phyloP scores from a whole-genome alignment of 352 stramenopile species.

The Globisporangium emineosum region DNA sequence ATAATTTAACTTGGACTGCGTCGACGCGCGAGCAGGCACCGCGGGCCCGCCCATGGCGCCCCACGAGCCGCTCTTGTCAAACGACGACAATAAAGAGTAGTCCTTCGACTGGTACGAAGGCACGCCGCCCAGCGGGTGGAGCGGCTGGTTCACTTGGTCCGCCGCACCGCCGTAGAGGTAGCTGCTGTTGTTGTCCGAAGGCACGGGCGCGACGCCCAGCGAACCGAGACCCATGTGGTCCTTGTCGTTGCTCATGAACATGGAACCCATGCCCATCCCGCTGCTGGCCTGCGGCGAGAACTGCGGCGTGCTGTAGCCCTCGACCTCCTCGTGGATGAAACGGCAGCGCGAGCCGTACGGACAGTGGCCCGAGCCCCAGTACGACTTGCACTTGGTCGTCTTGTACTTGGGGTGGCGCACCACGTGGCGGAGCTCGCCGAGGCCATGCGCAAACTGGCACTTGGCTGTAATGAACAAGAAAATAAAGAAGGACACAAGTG shows the following conservation, averaged over 20 bases:
- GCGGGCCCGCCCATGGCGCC: constrained; percentile 24
- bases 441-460: constrained; percentile 84
- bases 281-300: constrained; percentile 41
- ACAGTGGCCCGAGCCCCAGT: constrained; percentile 86
- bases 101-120: constrained; percentile 55
- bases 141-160: constrained; percentile 26
- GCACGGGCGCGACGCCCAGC: constrained; percentile 29
- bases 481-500: background rate
- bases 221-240: constrained; percentile 21
- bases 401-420: constrained; percentile 89
- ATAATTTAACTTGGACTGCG: constrained; percentile 55
- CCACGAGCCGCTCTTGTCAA: constrained; percentile 55
- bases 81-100: constrained; percentile 60
- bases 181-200: constrained; percentile 28
- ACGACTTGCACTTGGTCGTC: constrained; percentile 91
- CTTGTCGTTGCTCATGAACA: constrained; percentile 67
- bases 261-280: constrained; percentile 28
- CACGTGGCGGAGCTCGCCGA: constrained; percentile 78
- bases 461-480: constrained; percentile 43
- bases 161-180: constrained; percentile 31
- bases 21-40: constrained; percentile 11
- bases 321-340: constrained; percentile 85
- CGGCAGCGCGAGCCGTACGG: constrained; percentile 83
- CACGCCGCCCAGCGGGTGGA: constrained; percentile 26
- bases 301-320: constrained; percentile 54